Base-by-base conservation (phyloP, 2,329 filamentous ascomycete genomes). In the Xylariaceae sp. region DNA sequence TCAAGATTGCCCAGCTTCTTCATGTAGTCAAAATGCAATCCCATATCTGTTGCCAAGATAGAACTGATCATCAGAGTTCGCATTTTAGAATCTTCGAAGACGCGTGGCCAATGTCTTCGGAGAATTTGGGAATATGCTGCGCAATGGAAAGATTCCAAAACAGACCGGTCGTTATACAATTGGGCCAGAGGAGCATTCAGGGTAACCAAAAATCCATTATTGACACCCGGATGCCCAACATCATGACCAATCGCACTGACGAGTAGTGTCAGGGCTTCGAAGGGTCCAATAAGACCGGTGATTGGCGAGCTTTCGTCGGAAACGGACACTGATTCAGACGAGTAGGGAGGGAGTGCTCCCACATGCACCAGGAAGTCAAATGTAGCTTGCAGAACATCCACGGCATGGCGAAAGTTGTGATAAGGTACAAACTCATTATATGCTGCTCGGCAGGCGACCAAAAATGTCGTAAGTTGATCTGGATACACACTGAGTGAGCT, bases 31-130 rank as follows among this genome's bases (percentile, higher is more conserved):
- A 95, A 95, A 69, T 99, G 94, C 6, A 96, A 72, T 7, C 90
- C 90, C 94, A 99, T 99, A 64, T 99, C 94, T 0, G 94, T 99
- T 2, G 94, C 90, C 19, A 99, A 74, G 52, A 99, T 97, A n/a
- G 90, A 94, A 67, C 90, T 96, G 61, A 96, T 97, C 86, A 97
- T 94, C 6, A 96, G 75, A 58, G 86, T 87, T 48, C 92, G 85
- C 79, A 97, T 89, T 50, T 84, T 84, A 42, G 78, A 77, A 60
- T 94, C 86, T 55, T 86, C 78, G 59, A 95, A 95, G 2, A 86
- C 87, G 3, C 81, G 76, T 0, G 91, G 90, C 94, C 94, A 99
- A 67, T 97, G 86, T 43, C 90, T 83, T 44, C 92, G 86, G 39
- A 99, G 80, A 36, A 99, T 96, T 65, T 97, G 94, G 0, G 91